These are phyloP conservation scores for Holtermannia corniformis DNA, from an alignment of 768 basidiomycete species.

Conservation along the genomic window DNA sequence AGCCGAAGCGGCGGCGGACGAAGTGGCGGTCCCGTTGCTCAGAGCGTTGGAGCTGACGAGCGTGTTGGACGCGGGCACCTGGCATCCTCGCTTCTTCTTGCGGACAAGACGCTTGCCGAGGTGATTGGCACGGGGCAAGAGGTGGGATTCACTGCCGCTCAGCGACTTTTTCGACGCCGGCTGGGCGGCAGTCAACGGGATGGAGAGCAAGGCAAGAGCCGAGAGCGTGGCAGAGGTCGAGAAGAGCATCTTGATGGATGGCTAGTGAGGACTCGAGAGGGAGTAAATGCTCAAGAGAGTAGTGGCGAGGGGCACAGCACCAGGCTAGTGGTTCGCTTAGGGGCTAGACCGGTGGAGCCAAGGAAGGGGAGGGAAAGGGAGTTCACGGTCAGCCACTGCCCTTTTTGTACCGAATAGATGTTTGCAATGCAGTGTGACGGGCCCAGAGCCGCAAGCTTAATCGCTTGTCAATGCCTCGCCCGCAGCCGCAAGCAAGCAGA, in stretches of 20 bases:
- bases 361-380: background rate
- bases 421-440: too few relatives aligned
- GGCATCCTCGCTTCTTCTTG: conserved; percentile 33
- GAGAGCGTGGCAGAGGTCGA: background rate
- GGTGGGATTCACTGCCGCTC: background rate
- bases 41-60: conserved; percentile 3
- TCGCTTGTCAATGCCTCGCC: too few relatives aligned
- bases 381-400: background rate
- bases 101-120: conserved; percentile 27
- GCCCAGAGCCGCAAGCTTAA: too few relatives aligned
- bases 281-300: background rate
- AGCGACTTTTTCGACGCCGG: conserved; percentile 8
- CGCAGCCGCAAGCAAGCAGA: too few relatives aligned
- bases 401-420: background rate
- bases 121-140: background rate
- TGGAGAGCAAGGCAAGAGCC: conserved; percentile 1
- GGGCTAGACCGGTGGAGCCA: background rate
- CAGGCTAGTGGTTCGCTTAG: background rate
- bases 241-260: background rate
- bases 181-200: background rate
- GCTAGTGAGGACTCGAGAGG: background rate
- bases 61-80: conserved; percentile 9
- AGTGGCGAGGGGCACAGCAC: background rate
- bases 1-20: conserved; percentile 23
- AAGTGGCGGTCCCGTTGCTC: conserved; percentile 18